Evolutionary conservation across 1,284 basidiomycete species (phyloP).

Genomic region (Porogramme epimiltina): DNA sequence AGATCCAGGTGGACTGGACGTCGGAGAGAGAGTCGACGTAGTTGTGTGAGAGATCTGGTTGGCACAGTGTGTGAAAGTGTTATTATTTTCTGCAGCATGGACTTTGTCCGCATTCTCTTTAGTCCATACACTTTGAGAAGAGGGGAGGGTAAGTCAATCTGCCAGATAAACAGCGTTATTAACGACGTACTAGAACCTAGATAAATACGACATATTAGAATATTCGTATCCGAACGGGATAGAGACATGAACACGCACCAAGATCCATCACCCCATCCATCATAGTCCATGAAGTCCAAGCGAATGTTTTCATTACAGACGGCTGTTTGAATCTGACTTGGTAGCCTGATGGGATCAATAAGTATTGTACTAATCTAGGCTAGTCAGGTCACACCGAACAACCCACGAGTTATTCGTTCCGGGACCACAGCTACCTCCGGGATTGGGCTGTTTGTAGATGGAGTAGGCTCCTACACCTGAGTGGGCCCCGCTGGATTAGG

Average conservation of each 20-base stretch:
- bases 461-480: slow-evolving; percentile 11
- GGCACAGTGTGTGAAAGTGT: slow-evolving; percentile 20
- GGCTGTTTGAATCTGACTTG: slow-evolving; percentile 6
- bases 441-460: neutral
- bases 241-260: too few relatives aligned
- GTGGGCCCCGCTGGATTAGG: neutral
- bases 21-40: neutral
- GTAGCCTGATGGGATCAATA: too few relatives aligned
- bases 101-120: slow-evolving; percentile 12
- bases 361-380: too few relatives aligned
- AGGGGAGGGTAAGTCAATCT: too few relatives aligned
- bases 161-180: neutral
- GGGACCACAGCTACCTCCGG: neutral
- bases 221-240: too few relatives aligned
- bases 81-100: slow-evolving; percentile 10
- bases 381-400: neutral
- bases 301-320: slow-evolving; percentile 17
- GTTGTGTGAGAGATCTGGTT: slow-evolving; percentile 6
- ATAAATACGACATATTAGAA: slow-evolving; percentile 1
- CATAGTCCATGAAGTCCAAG: slow-evolving; percentile 14
- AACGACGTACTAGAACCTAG: slow-evolving; percentile 19
- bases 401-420: neutral
- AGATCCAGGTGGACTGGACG: too few relatives aligned
- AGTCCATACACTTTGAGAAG: slow-evolving; percentile 12
- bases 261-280: slow-evolving; percentile 4